Conservation (phyloP, 768 basidiomycete genomes). For the Panellus pusillus region DNA sequence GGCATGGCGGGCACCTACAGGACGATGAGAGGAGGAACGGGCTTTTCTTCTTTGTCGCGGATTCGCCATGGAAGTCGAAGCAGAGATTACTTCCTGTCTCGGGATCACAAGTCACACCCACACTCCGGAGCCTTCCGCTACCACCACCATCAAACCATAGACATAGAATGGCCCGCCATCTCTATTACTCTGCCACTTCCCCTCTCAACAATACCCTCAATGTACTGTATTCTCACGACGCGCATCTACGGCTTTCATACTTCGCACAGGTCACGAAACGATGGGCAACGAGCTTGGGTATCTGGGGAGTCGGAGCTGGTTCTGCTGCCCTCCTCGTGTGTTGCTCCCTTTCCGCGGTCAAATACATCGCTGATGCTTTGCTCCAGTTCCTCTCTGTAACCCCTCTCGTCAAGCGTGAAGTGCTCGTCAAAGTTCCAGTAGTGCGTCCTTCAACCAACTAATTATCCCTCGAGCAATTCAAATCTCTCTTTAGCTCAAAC, state of each 20-base stretch:
- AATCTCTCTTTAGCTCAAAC: conserved; percentile 49
- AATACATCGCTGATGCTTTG: conserved; percentile 4
- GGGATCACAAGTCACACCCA: not conserved
- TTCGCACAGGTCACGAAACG: conserved; percentile 45
- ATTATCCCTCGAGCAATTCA: conserved; percentile 5
- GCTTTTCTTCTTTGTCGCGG: conserved; percentile 90
- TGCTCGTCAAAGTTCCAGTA: conserved; percentile 71
- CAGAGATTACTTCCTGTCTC: no score
- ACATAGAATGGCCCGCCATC: not conserved
- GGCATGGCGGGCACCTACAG: conserved; percentile 71
- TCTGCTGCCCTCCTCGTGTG: conserved; percentile 67
- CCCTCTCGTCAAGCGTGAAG: conserved; percentile 76
- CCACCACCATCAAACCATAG: not conserved
- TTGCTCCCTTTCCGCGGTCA: conserved; percentile 11
- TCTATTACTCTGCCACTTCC: not conserved
- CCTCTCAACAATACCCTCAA: not conserved
- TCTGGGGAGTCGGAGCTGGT: conserved; percentile 76
- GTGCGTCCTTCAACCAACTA: conserved; percentile 36
- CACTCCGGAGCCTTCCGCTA: not conserved
- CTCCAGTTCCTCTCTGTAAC: conserved; percentile 75
- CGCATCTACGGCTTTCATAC: not conserved
- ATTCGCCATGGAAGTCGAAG: conserved; percentile 62
- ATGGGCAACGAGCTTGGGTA: conserved; percentile 60
- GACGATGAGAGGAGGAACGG: conserved; percentile 71
- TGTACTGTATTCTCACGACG: not conserved